A percentile compares a stretch with the other conserved stretches of the same genome.
phyloP scores from a whole-genome alignment of 148 eudicot genomes.

The Pharnaceum exiguum region DNA sequence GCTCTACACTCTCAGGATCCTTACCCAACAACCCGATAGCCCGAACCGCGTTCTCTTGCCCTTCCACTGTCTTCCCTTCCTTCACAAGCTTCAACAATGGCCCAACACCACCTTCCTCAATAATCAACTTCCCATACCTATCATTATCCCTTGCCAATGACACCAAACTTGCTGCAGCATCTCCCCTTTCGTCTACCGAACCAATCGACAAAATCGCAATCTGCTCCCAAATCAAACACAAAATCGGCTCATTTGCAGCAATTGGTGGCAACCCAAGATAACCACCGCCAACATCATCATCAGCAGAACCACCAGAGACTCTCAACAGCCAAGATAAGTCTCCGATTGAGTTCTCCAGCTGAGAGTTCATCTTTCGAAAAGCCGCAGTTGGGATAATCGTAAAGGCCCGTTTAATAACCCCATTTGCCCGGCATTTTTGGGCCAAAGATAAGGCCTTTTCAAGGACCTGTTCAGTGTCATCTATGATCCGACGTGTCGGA shows the following conservation, averaged over 20 bases:
- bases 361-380: constrained; percentile 54
- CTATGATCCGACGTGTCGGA: constrained; percentile 80
- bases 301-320: constrained; percentile 57
- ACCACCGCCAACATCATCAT: constrained; percentile 34
- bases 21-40: constrained; percentile 74
- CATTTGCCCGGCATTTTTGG: constrained; percentile 68
- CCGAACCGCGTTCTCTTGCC: constrained; percentile 78
- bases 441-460: constrained; percentile 55
- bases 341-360: constrained; percentile 72
- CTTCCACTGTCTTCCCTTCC: constrained; percentile 73
- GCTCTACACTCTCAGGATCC: constrained; percentile 76
- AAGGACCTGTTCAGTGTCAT: constrained; percentile 72
- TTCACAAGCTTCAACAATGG: constrained; percentile 65
- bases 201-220: constrained; percentile 69
- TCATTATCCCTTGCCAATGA: constrained; percentile 73
- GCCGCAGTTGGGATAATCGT: constrained; percentile 80
- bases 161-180: constrained; percentile 79
- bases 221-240: constrained; percentile 89
- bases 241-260: constrained; percentile 89
- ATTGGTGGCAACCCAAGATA: constrained; percentile 83
- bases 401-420: constrained; percentile 71
- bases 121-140: constrained; percentile 75
- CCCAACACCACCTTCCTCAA: constrained; percentile 87
- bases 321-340: constrained; percentile 86
- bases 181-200: constrained; percentile 52